Percentiles rank a stretch among this genome's conserved stretches.
Conservation (phyloP, 2,329 filamentous ascomycete species). For the Orbilia quercus region DNA sequence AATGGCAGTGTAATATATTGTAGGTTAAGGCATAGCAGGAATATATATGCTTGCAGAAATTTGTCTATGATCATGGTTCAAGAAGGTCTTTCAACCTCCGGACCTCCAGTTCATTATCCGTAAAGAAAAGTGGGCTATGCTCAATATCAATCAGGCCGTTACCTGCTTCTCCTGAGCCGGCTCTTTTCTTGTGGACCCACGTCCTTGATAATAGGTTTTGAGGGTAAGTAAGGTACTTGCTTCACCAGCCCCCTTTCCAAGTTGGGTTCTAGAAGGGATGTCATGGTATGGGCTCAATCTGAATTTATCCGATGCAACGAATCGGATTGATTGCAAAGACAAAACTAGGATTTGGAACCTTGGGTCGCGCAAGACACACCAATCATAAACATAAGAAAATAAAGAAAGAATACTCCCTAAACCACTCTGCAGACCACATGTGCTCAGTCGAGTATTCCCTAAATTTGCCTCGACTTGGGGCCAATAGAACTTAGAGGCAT, state of each 20-base stretch:
- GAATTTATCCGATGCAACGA: slow-evolving; percentile 55
- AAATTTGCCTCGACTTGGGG: slow-evolving; percentile 26
- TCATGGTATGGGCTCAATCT: slow-evolving; percentile 36
- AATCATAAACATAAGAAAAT: slow-evolving; percentile 21
- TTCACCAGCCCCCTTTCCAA: slow-evolving; percentile 35
- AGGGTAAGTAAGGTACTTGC: slow-evolving; percentile 35
- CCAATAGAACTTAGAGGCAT: slow-evolving; percentile 19
- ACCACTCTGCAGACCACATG: slow-evolving; percentile 14
- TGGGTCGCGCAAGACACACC: slow-evolving; percentile 44
- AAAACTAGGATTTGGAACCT: slow-evolving; percentile 37
- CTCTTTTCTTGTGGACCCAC: slow-evolving; percentile 8
- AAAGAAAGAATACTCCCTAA: slow-evolving; percentile 25
- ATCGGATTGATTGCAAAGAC: slow-evolving; percentile 56
- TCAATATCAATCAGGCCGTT: slow-evolving; percentile 50
- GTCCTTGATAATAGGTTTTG: slow-evolving; percentile 23
- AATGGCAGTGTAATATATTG: slow-evolving; percentile 33
- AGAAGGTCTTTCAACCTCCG: slow-evolving; percentile 28
- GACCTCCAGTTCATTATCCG: slow-evolving; percentile 1
- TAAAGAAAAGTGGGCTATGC: slow-evolving; percentile 6
- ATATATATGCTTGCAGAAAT: slow-evolving; percentile 21
- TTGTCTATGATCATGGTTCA: slow-evolving; percentile 16
- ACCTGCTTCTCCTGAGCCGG: slow-evolving; percentile 35
- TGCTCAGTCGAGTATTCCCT: slow-evolving; percentile 19
- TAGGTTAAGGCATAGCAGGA: slow-evolving; percentile 50
- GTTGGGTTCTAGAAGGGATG: slow-evolving; percentile 46